Evolutionary conservation across 2,329 filamentous ascomycete genomes (phyloP).

Genomic region (Fusarium lateritium): DNA sequence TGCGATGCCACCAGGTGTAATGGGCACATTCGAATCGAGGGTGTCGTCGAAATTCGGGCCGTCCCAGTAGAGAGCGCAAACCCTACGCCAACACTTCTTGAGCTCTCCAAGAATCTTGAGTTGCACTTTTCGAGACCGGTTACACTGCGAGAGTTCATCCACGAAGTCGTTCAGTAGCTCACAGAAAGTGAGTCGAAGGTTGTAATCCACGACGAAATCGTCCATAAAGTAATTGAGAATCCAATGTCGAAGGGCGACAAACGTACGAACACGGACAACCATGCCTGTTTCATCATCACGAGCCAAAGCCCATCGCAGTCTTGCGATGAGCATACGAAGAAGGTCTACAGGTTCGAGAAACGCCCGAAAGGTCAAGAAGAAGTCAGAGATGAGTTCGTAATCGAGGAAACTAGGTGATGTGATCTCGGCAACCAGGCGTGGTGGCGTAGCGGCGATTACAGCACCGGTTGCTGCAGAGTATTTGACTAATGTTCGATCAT

Average conservation of each 20-base stretch:
- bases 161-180: constrained; percentile 80
- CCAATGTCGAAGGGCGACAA: constrained; percentile 96
- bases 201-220: constrained; percentile 86
- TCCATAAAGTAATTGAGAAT: constrained; percentile 98
- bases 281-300: constrained; percentile 87
- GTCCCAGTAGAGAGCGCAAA: constrained; percentile 93
- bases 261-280: constrained; percentile 95
- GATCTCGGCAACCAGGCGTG: constrained; percentile 93
- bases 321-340: constrained; percentile 85
- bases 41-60: constrained; percentile 75
- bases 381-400: constrained; percentile 96
- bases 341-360: constrained; percentile 86
- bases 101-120: constrained; percentile 93
- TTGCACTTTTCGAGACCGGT: constrained; percentile 65
- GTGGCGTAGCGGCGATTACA: constrained; percentile 90
- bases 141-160: constrained; percentile 66
- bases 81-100: constrained; percentile 96
- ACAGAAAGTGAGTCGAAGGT: constrained; percentile 84
- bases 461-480: constrained; percentile 80
- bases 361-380: constrained; percentile 93
- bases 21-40: constrained; percentile 74
- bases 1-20: constrained; percentile 81
- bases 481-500: constrained; percentile 85
- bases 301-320: constrained; percentile 88
- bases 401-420: constrained; percentile 96